Evolutionary conservation across 2,329 filamentous ascomycete species (phyloP).

Genomic region (Fusarium annulatum): DNA sequence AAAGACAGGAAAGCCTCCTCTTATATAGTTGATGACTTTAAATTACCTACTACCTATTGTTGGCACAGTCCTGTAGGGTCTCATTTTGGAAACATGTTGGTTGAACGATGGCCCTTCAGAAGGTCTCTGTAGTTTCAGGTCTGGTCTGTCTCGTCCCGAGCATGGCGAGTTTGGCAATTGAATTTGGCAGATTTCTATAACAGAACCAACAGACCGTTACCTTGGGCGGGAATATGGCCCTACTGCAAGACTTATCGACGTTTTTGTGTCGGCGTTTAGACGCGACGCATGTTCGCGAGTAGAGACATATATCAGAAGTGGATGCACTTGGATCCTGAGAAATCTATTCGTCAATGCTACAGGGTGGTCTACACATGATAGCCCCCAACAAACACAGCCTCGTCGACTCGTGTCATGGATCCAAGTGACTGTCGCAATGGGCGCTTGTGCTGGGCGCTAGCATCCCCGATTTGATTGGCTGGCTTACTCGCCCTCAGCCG

Average conservation of each 20-base stretch:
- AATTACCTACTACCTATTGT: background rate
- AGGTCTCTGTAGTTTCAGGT: background rate
- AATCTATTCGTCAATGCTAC: too few relatives aligned
- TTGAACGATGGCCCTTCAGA: background rate
- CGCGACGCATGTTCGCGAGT: background rate
- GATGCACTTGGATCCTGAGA: too few relatives aligned
- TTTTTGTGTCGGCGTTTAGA: background rate
- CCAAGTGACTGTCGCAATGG: background rate
- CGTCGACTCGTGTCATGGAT: background rate
- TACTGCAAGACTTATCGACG: background rate
- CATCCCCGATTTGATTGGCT: background rate
- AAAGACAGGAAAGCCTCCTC: background rate
- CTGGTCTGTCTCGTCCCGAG: background rate
- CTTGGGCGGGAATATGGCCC: background rate
- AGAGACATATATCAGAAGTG: background rate
- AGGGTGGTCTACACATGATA: too few relatives aligned
- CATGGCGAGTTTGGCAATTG: background rate
- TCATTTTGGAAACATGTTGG: background rate
- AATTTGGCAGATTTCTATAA: background rate
- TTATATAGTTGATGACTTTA: background rate
- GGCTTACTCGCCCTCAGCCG: background rate
- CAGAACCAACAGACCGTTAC: background rate
- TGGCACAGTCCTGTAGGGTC: background rate
- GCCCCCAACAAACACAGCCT: background rate
- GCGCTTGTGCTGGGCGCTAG: background rate